Base-by-base conservation (phyloP, 2,329 filamentous ascomycete species). In the Tolypocladium pustulatum region DNA sequence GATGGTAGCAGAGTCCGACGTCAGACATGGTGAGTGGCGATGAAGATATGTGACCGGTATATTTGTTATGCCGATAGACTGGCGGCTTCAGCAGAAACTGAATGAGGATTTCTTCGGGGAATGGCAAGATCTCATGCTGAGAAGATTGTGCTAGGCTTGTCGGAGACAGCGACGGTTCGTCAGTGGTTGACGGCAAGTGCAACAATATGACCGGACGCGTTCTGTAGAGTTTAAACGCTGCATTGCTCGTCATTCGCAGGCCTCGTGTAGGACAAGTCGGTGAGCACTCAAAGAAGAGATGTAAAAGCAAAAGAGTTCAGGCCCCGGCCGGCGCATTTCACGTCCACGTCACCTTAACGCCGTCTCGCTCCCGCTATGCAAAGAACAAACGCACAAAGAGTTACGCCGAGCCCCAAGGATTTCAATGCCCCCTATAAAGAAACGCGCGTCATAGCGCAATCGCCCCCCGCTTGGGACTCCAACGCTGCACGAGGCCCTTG, bases 401-500 rank as follows among this genome's bases (percentile, higher is more conserved):
- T n/a, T 13, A 27, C n/a, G 30, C 13, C 30, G 20, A 34, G 20
- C 5, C 15, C 20, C 15, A 17, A 40, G 13, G 7, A 3, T 17
- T n/a, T n/a, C 27, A n/a, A 3, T 5, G 9, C 49, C 10, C 20
- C 9, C 3, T 15, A 20, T 2, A 53, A 7, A 9, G 22, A 22
- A 10, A 17, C 3, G 30, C 30, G 20, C 4, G 4, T 55, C 40
- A 58, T 12, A 55, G 40, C 9, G 57, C 52, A 32, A 57, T 49
- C 20, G 55, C 37, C 12, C 12, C 22, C 8, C 17, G 34, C 30
- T 57, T 43, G 58, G 17, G n/a, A 9, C 40, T 36, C n/a, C 56
- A 49, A 10, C 55, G 58, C 12, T 51, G 55, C 32, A 41, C 10
- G 12, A 55, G 17, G 57, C 66, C 66, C 58, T 68, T 67, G 9